Evolutionary conservation across 495 filamentous ascomycete genomes (phyloP).

Genomic region (Podospora australis): DNA sequence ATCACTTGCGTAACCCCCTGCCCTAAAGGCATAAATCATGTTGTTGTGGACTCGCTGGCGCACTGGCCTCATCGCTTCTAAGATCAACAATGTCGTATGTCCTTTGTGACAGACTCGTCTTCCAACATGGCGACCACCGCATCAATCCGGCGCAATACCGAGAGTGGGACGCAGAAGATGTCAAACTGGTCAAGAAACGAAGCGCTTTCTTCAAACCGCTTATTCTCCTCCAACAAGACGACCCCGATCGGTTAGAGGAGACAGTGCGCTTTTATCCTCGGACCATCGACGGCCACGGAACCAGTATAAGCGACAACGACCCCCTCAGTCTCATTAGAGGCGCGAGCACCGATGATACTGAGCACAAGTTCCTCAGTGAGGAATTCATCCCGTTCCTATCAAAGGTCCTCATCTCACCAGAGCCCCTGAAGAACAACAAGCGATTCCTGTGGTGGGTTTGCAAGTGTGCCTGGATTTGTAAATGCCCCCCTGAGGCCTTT

Average conservation of each 20-base stretch:
- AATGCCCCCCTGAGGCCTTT: neutral
- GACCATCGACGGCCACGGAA: neutral
- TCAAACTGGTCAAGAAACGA: neutral
- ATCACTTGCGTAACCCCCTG: too few species aligned
- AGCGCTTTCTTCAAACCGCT: neutral
- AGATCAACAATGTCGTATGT: neutral
- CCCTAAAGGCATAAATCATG: neutral
- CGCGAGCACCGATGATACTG: neutral
- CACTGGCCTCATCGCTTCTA: neutral
- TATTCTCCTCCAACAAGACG: neutral
- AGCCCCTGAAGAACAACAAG: neutral
- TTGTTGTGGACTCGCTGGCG: neutral
- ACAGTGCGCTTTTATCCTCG: neutral
- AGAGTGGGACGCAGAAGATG: neutral
- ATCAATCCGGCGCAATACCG: too few species aligned
- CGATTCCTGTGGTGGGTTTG: neutral
- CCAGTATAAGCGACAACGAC: neutral
- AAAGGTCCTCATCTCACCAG: neutral
- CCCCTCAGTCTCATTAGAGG: neutral
- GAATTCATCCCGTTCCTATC: neutral
- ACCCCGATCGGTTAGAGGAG: neutral
- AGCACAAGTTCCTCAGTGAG: too few species aligned
- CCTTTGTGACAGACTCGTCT: neutral
- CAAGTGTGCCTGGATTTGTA: neutral
- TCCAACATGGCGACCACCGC: neutral